Evolutionary conservation across 2,329 filamentous ascomycete species (phyloP).

Genomic region (Gaeumannomyces sp.): DNA sequence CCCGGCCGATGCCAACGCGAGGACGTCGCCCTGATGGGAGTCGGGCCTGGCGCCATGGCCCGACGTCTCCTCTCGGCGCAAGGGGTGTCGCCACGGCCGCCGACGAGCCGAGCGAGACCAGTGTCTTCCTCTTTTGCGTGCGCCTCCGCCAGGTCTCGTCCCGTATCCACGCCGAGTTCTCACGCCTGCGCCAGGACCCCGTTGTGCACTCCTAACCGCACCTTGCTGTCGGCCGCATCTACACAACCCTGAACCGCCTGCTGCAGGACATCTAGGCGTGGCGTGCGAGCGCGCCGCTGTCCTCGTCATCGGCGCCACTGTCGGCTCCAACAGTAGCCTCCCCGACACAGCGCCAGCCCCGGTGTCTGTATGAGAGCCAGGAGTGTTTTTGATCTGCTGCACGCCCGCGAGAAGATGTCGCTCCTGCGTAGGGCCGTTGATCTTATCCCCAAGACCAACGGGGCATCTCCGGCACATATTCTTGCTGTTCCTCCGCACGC

Average conservation of each 20-base stretch:
- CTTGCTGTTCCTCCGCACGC: constrained; percentile 28
- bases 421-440: constrained; percentile 35
- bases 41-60: constrained; percentile 15
- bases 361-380: constrained; percentile 34
- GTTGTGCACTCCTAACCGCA: constrained; percentile 9
- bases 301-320: constrained; percentile 2
- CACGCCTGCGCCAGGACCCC: constrained; percentile 12
- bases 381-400: constrained; percentile 39
- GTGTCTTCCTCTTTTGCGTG: constrained; percentile 32
- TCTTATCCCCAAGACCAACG: constrained; percentile 27
- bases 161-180: constrained; percentile 26
- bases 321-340: not conserved
- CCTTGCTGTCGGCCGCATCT: constrained; percentile 18
- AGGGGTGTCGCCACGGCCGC: no score
- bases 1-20: constrained; percentile 28
- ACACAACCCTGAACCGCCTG: constrained; percentile 23
- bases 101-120: constrained; percentile 24
- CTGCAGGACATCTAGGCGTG: constrained; percentile 29
- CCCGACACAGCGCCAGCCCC: constrained; percentile 16
- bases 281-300: constrained; percentile 27
- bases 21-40: constrained; percentile 15
- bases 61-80: not conserved
- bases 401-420: constrained; percentile 32
- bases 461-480: constrained; percentile 26
- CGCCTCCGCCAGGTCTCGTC: constrained; percentile 34